Evolutionary conservation across 148 eudicot genomes (phyloP).

Genomic region (Vaccinium vitisidaea): DNA sequence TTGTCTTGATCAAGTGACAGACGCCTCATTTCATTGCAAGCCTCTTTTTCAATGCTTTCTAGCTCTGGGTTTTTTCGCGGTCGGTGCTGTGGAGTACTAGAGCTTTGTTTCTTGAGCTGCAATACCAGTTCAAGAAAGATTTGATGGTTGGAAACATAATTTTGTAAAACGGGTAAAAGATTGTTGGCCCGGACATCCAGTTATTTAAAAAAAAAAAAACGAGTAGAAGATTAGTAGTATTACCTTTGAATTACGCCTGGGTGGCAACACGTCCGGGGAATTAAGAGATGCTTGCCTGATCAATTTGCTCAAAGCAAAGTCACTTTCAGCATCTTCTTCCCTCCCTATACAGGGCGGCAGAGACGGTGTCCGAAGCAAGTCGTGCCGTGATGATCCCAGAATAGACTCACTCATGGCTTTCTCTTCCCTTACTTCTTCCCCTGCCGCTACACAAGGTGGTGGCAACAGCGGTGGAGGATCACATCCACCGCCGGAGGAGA

Average conservation of each 20-base stretch:
- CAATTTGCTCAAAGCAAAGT: conserved; percentile 64
- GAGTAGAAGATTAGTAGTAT: background rate
- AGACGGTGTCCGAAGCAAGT: conserved; percentile 40
- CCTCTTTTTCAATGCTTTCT: conserved; percentile 21
- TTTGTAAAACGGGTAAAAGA: background rate
- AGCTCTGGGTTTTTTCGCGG: conserved; percentile 28
- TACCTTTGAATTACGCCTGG: conserved; percentile 64
- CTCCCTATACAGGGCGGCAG: conserved; percentile 34
- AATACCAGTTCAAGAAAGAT: background rate
- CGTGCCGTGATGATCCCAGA: background rate
- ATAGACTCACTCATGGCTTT: background rate
- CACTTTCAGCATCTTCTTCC: conserved; percentile 59
- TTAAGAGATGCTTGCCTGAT: conserved; percentile 82
- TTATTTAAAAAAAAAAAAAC: background rate
- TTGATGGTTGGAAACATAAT: background rate
- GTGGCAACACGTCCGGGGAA: conserved; percentile 43
- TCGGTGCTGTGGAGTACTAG: conserved; percentile 37
- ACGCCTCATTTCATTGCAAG: conserved; percentile 15
- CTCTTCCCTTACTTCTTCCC: background rate
- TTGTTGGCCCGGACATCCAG: no score
- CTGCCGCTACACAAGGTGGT: background rate
- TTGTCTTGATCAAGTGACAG: conserved; percentile 21
- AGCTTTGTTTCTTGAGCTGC: conserved; percentile 42
- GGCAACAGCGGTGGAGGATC: conserved; percentile 18
- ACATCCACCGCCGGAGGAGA: background rate